Evolutionary conservation across 306 rosid genomes (phyloP).

Genomic region (Fragaria vesca): DNA sequence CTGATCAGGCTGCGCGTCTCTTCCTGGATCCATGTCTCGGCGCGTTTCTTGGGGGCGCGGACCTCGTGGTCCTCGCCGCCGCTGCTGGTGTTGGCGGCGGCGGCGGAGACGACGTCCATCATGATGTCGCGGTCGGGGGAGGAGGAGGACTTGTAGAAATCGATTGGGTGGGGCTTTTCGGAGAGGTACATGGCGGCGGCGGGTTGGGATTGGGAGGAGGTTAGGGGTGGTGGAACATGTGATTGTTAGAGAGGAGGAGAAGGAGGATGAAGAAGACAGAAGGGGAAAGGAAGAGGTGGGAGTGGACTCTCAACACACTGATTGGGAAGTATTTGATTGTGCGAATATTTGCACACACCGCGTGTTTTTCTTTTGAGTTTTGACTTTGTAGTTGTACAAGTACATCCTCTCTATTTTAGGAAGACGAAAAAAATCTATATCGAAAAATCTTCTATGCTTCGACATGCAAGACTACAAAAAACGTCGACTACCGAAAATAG

Average conservation of each 20-base stretch:
- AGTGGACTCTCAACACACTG: too few relatives aligned
- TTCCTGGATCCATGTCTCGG: conserved; percentile 95
- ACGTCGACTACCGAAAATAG: too few relatives aligned
- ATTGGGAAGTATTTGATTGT: too few relatives aligned
- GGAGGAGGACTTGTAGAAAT: conserved; percentile 10
- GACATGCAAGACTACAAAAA: too few relatives aligned
- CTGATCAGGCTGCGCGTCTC: conserved; percentile 76
- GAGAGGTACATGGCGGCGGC: conserved; percentile 12
- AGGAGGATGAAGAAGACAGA: not conserved
- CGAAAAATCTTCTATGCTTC: too few relatives aligned
- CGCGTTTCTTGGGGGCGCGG: conserved; percentile 90
- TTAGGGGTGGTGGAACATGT: not conserved
- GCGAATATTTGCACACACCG: too few relatives aligned
- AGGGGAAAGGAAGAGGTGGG: not conserved
- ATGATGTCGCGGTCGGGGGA: conserved; percentile 23
- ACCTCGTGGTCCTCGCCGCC: conserved; percentile 75
- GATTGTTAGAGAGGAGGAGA: not conserved
- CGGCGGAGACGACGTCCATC: conserved; percentile 18
- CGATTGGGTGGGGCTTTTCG: conserved; percentile 17
- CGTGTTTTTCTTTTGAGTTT: too few relatives aligned
- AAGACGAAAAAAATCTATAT: too few relatives aligned
- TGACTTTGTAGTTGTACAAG: too few relatives aligned
- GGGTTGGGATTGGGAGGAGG: not conserved
- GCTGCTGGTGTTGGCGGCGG: conserved; percentile 44
- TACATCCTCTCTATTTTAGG: too few relatives aligned